Percentiles rank a stretch among this genome's conserved stretches.
Conservation (phyloP, 352 stramenopile genomes). For the Globisporangium echinulatum region DNA sequence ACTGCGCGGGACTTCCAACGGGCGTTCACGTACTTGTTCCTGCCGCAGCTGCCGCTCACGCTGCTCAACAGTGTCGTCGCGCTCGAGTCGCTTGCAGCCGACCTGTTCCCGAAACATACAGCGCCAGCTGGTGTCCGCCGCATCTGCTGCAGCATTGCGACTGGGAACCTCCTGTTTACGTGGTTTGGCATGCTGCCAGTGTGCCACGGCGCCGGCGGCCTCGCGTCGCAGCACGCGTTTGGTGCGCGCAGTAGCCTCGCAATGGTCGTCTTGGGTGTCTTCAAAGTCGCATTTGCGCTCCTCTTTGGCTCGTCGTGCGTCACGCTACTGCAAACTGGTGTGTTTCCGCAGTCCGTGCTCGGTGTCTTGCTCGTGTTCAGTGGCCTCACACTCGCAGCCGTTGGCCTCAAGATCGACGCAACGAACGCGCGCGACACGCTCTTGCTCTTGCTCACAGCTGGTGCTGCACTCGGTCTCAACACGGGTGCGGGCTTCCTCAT, state of each 20-base stretch:
- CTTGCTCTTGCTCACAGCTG: constrained; percentile 35
- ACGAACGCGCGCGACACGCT: constrained; percentile 26
- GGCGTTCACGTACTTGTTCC: constrained; percentile 82
- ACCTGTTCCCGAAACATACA: constrained; percentile 84
- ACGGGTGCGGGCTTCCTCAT: constrained; percentile 54
- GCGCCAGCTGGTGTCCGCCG: constrained; percentile 48
- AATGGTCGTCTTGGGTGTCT: constrained; percentile 83
- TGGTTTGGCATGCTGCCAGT: constrained; percentile 90
- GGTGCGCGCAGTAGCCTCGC: constrained; percentile 86
- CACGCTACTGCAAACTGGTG: constrained; percentile 42
- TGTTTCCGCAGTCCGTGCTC: constrained; percentile 52
- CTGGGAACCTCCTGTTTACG: constrained; percentile 81
- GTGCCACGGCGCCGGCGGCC: constrained; percentile 90
- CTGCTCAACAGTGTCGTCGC: constrained; percentile 91
- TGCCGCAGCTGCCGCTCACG: constrained; percentile 90
- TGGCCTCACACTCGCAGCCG: constrained; percentile 36
- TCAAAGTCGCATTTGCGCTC: constrained; percentile 89
- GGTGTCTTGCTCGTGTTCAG: constrained; percentile 58
- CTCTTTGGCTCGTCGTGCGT: constrained; percentile 79
- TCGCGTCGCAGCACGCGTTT: constrained; percentile 90
- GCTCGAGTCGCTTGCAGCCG: constrained; percentile 82
- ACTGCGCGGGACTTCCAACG: constrained; percentile 45
- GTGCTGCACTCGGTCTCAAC: constrained; percentile 40
- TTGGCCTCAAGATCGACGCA: constrained; percentile 47
- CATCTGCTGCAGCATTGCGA: constrained; percentile 61